Conservation (phyloP, 2,329 filamentous ascomycete genomes). For the Arachnopeziza araneosa region DNA sequence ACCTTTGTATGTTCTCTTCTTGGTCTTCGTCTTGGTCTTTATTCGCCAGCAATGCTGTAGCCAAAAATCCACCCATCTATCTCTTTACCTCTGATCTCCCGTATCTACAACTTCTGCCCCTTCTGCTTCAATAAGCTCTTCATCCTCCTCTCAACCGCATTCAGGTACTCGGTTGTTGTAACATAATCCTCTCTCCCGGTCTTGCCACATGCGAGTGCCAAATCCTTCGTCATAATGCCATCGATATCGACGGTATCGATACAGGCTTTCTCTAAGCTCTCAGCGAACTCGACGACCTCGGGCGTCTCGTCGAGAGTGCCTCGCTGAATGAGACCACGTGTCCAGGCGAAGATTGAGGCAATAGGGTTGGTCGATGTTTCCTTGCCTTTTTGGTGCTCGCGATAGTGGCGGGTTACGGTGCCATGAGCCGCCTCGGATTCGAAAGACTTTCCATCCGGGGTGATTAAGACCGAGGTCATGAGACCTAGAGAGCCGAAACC, state of each 20-base stretch:
- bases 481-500: slow-evolving; percentile 96
- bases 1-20: not conserved
- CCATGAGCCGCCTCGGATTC: slow-evolving; percentile 98
- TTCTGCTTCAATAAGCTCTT: slow-evolving; percentile 75
- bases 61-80: not conserved
- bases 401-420: slow-evolving; percentile 96
- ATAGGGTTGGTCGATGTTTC: slow-evolving; percentile 99
- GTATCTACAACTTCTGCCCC: slow-evolving; percentile 20
- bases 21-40: not conserved
- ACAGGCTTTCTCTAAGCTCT: slow-evolving; percentile 87
- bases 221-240: slow-evolving; percentile 98
- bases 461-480: slow-evolving; percentile 97
- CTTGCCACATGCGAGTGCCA: slow-evolving; percentile 91
- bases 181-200: slow-evolving; percentile 80
- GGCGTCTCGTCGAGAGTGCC: slow-evolving; percentile 91
- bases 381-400: slow-evolving; percentile 96
- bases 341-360: slow-evolving; percentile 99
- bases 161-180: slow-evolving; percentile 85
- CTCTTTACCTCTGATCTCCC: not conserved
- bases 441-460: slow-evolving; percentile 93
- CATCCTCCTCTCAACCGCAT: slow-evolving; percentile 85
- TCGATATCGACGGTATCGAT: slow-evolving; percentile 91
- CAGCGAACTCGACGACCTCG: slow-evolving; percentile 84
- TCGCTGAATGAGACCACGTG: slow-evolving; percentile 85
- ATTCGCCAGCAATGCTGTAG: not conserved